Evolutionary conservation across 805 yeast species (phyloP), one percentile per base, ranked within the genome.

Genomic region (Yueomyces sinensis): DNA sequence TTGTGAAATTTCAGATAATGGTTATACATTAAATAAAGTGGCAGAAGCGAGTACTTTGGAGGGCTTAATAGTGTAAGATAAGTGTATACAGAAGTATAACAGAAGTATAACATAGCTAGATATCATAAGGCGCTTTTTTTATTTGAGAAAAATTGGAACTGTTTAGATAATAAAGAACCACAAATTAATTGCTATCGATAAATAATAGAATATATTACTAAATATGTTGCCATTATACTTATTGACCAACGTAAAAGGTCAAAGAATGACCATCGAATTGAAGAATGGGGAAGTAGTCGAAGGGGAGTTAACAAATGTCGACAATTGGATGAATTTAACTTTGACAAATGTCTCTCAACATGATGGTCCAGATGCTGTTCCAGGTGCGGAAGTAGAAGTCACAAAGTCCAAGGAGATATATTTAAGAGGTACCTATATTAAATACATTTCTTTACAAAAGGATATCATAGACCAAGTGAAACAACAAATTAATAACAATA

Each of bases 251-350:
- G 83, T 95, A 14, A 87, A 86, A 56, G 87, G 83, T 38, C 87
- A 82, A 50, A 81, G 86, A 27, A 70, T 91, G 49, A 68, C 80
- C 50, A 83, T 91, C 32, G 98, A 89, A 56, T 71, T 91, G 52
- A 91, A 91, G 57, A 76, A 80, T 37, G 95, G 97, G 24, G 95
- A 83, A 49, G 76, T 89, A 9, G 65, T 87, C 33, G 80, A 79
- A 49, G 99, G 99, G 33, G 72, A 70, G 37, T 65, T 91, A 39
- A 72, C 74, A 37, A 81, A 82, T 50, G 84, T 94, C 47, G 99
- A 91, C 56, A 76, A 83, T 28, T 82, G 93, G 86, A 91, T 91
- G 99, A 91, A 91, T 56, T 65, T 91, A 43, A 82, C 94, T 2
- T 65, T 91, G 35, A 67, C 67, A 24, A 76, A 86, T 42, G 96